Conservation (phyloP, 306 rosid genomes). For the Cucumis cinereus region DNA sequence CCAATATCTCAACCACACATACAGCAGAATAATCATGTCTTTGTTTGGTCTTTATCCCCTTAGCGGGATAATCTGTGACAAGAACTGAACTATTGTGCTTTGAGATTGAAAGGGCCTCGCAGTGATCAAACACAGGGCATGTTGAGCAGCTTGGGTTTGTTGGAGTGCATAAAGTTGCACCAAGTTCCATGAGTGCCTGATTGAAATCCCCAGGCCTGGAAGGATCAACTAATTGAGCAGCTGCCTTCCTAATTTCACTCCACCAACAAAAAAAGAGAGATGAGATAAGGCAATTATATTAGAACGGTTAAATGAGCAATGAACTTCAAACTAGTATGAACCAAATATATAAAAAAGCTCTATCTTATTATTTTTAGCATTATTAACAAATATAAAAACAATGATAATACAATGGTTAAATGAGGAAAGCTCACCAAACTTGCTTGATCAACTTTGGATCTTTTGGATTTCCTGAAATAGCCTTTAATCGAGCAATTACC, state of each 20-base stretch:
- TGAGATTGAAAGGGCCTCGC: slow-evolving; percentile 47
- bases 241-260: slow-evolving; percentile 49
- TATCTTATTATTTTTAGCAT: not conserved
- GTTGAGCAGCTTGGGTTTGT: slow-evolving; percentile 58
- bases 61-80: slow-evolving; percentile 74
- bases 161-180: slow-evolving; percentile 76
- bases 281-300: not conserved
- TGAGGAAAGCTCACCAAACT: slow-evolving; percentile 56
- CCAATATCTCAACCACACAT: slow-evolving; percentile 71
- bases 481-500: slow-evolving; percentile 73
- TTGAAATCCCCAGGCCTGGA: slow-evolving; percentile 82
- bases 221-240: slow-evolving; percentile 77
- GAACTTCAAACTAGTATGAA: not conserved
- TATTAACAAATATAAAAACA: not conserved
- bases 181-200: slow-evolving; percentile 96
- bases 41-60: slow-evolving; percentile 44
- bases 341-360: not conserved
- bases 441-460: slow-evolving; percentile 45
- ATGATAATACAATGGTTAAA: not conserved
- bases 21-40: slow-evolving; percentile 61
- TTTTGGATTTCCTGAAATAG: slow-evolving; percentile 69
- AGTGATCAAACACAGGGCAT: slow-evolving; percentile 66
- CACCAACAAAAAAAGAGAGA: not conserved
- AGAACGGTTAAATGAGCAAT: not conserved
- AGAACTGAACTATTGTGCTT: slow-evolving; percentile 31